Evolutionary conservation across 257 asterid species (phyloP).

Genomic region (Nicotiana tabacum): DNA sequence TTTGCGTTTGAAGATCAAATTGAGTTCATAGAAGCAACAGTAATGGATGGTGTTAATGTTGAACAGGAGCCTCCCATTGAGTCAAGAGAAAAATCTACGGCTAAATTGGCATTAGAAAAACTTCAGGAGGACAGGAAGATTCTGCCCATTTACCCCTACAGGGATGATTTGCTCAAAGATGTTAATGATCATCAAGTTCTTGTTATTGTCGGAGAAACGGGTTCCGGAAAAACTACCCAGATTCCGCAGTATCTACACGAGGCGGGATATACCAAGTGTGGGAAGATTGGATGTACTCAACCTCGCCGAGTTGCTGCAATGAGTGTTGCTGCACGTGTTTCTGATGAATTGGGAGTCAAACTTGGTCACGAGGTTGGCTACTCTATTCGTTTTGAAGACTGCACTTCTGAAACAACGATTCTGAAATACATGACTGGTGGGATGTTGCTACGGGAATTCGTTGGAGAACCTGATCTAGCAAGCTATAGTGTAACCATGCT

Average conservation of each 20-base stretch:
- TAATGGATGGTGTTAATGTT: slow-evolving; percentile 74
- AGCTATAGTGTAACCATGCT: slow-evolving; percentile 12
- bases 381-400: slow-evolving; percentile 13
- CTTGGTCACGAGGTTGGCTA: slow-evolving; percentile 18
- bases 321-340: slow-evolving; percentile 11
- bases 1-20: too few species aligned
- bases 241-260: slow-evolving; percentile 12
- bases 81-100: slow-evolving; percentile 46
- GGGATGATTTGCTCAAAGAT: slow-evolving; percentile 16
- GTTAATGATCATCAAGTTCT: slow-evolving; percentile 19
- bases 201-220: not conserved
- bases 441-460: not conserved
- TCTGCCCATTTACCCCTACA: slow-evolving; percentile 18
- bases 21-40: slow-evolving; percentile 44
- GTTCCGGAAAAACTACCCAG: slow-evolving; percentile 6
- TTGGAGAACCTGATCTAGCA: slow-evolving; percentile 1
- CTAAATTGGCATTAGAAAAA: slow-evolving; percentile 66
- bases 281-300: slow-evolving; percentile 7
- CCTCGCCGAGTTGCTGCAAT: slow-evolving; percentile 11
- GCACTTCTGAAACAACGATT: not conserved
- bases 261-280: slow-evolving; percentile 4
- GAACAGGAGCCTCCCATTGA: slow-evolving; percentile 42
- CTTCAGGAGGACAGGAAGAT: slow-evolving; percentile 29
- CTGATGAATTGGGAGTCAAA: slow-evolving; percentile 6
- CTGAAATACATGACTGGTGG: slow-evolving; percentile 18